Base-by-base conservation (phyloP, 345 rosid species). In the Citrus hindsii region DNA sequence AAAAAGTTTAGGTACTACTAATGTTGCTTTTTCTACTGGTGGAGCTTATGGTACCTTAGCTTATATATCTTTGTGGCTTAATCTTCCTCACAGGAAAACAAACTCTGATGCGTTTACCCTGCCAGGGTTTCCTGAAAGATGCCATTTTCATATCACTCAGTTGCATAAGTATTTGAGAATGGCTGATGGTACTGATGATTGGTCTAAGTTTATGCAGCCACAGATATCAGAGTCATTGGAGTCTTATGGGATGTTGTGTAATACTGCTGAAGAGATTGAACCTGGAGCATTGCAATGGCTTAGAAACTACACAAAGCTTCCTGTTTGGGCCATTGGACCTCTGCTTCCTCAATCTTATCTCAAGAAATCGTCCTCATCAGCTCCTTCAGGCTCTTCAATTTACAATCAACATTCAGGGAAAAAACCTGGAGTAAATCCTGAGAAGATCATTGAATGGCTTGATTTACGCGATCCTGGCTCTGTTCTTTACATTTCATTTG, bases 401-500 rank as follows among this genome's bases (percentile, higher is more conserved):
- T 48, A 67, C 64, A 55, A 38, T 9, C 76, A 78, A 9, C 72
- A 76, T 6, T 38, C 77, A 2, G 87, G 85, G 1, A 85, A 82
- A 80, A 42, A 14, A 27, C 82, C 77, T 2, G 89, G 85, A 22
- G n/a, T 82, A 12, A 70, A 85, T 4, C 25, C 77, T 3, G 86
- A 87, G 69, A 74, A 64, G 62, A 84, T 90, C 77, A 9, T 73
- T 7, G 80, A 85, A 62, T 88, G 87, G 87, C 90, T 90, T 42
- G 80, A 81, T 32, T 32, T 46, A 7, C 83, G 82, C 2, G 13
- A 28, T 12, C 74, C 64, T 7, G 77, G 53, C 69, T 84, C 90
- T 3, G 93, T 90, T 37, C 77, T 90, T 0, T 90, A 88, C 77
- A 72, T 88, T 24, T 83, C 87, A 0, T 90, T 88, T 65, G 93